Evolutionary conservation across 2,329 filamentous ascomycete species (phyloP), one percentile per base, ranked within the genome.

Genomic region (Ophioceras dolichostomum): DNA sequence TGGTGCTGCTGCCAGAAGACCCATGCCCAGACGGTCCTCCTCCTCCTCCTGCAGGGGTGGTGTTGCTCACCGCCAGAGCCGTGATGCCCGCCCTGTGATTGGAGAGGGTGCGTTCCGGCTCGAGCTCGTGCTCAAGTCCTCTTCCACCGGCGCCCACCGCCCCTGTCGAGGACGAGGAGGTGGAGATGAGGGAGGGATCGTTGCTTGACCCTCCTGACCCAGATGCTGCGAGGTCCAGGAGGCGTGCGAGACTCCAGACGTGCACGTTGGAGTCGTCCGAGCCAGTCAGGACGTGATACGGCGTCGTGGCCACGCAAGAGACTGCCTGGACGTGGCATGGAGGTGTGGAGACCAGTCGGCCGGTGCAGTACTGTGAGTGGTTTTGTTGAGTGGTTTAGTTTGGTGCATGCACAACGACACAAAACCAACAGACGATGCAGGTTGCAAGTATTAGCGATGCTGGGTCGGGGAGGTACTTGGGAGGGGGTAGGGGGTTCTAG

Each of bases 201-300:
- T n/a, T n/a, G n/a, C n/a, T n/a, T n/a, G n/a, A n/a, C n/a, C n/a
- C n/a, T n/a, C n/a, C n/a, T n/a, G n/a, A n/a, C 7, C 12, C 64
- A 35, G 64, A 64, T 17, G 64, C 58, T 45, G 69, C 61, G 39
- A 74, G 59, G 42, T 76, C 71, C 3, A 95, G 68, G 10, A 96
- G 72, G 18, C 71, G 70, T 4, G 82, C 68, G 37, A 95, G 60
- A 2, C 85, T 85, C 91, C 91, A 98, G 42, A 96, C 80, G 58
- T 94, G 85, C 44, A 95, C 71, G 55, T 85, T 94, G 36, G 87
- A 83, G 62, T 98, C 91, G 47, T 80, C 73, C 3, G 84, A 89
- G 29, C 79, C 85, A 1, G 83, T 84, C 36, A 91, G 67, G 36
- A 91, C 59, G 58, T 86, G 80, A 48, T 76, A 76, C 33, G 76